Base-by-base conservation (phyloP, 106 monocot genomes). In the Agapanthus africanus region DNA sequence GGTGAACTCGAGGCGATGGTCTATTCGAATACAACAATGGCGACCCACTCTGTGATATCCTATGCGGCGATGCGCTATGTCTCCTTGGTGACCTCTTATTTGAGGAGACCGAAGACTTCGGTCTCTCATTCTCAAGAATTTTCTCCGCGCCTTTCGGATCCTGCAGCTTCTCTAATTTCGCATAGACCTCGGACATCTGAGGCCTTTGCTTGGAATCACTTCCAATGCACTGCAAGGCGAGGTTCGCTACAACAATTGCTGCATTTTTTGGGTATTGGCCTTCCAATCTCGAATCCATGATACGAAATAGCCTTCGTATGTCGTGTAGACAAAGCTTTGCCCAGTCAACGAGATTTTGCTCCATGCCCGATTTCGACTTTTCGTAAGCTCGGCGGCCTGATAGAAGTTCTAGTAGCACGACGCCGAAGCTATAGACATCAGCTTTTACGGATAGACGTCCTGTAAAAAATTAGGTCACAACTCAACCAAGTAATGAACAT, bases 341-440 rank as follows among this genome's bases (percentile, higher is more conserved):
- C 78, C 78, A 83, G 13, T 83, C 78, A 16, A 78, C 78, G 37
- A 83, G 54, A 33, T 71, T 83, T 37, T 78, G 77, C 61, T 83
- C 78, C 0, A 26, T 18, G 0, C n/a, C 14, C 15, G 73, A 11
- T 4, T 33, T 60, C n/a, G 40, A 40, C 39, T 75, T 83, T 40
- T 83, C 82, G 23, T 74, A 25, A 7, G 82, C 77, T 3, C 73
- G 74, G 18, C 74, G 69, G 2, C 82, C 82, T 0, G 78, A 71
- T 61, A 79, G 37, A 27, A 83, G 49, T 32, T 82, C 82, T 26
- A 82, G 50, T 10, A 82, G 56, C 13, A 82, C 78, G 13, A 82
- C 82, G 0, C 82, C 82, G 16, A 78, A 82, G 67, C 82, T 82
- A 42, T 78, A 82, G 22, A 82, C 78, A 30, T 82, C 82, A 16